Evolutionary conservation across 495 filamentous ascomycete species (phyloP), one percentile per base, ranked within the genome.

Genomic region (Penicillium chermesinum): DNA sequence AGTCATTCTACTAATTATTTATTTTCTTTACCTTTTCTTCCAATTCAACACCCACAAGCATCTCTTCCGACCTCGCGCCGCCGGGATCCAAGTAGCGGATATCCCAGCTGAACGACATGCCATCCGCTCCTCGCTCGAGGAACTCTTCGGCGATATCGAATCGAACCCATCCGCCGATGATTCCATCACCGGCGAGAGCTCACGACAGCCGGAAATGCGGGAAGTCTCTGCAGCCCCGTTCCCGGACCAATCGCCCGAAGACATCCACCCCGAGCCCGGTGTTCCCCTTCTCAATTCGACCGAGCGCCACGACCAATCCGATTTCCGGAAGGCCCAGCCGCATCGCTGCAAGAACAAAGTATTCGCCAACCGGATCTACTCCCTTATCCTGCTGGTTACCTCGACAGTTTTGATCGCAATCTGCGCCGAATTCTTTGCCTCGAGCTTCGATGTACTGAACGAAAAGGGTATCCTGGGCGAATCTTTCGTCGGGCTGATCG

Each of bases 1-100:
- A 16, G 53, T 59, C 46, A 34, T 88, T 36, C 75, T 96, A 1
- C 75, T 96, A 1, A 54, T 91, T 21, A 82, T 95, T 7, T 96
- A 96, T 62, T 69, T 86, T 30, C 68, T 95, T 13, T 96, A 95
- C 59, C 80, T 96, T 39, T 52, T 91, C 21, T 96, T 96, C 63
- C 90, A 96, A 72, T 75, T 96, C 38, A 91, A 89, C 68, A 89
- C 89, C 2, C 90, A 96, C 57, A 76, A 87, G 2, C 93, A 95
- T 64, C 83, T 96, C 64, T 96, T 94, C 55, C 44, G 78, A 90
- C 0, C 73, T 90, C n/a, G 85, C 85, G 7, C 38, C 3, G 22
- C 41, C 1, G 32, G 38, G 21, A 25, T 50, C 1, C 41, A 49
- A 25, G 38, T 39, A 3, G 35, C 19, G 9, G 17, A 17, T 9